phyloP scores from a whole-genome alignment of 2,329 filamentous ascomycete species.

The Fusarium goolgardi region DNA sequence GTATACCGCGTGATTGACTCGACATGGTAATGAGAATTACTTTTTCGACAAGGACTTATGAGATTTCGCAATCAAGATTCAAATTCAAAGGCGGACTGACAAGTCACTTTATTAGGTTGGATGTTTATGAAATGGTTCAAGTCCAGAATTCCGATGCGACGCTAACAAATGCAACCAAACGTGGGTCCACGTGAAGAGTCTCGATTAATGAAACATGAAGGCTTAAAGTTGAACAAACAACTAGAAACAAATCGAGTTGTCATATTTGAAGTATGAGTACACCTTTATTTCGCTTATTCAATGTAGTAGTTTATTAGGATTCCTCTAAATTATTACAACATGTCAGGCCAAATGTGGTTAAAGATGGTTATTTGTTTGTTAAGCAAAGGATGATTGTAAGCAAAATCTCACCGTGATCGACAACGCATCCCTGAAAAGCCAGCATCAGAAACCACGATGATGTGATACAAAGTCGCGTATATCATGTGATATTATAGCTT shows the following conservation, averaged over 20 bases:
- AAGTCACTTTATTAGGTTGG: background rate
- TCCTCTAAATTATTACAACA: background rate
- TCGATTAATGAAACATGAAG: conserved; percentile 1
- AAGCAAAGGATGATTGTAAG: background rate
- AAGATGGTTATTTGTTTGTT: background rate
- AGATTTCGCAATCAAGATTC: background rate
- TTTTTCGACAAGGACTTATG: background rate
- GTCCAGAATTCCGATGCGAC: conserved; percentile 5
- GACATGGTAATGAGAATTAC: conserved; percentile 52
- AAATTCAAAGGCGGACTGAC: background rate
- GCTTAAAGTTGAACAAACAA: background rate
- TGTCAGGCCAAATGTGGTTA: background rate
- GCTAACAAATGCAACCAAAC: conserved; percentile 17
- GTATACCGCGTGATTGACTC: conserved; percentile 61
- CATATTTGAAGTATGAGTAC: background rate
- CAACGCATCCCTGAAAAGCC: background rate
- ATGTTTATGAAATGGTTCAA: conserved; percentile 3
- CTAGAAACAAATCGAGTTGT: background rate
- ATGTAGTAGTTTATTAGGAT: background rate
- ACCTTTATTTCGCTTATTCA: background rate
- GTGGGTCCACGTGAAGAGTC: conserved; percentile 18
- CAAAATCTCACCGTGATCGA: conserved; percentile 6
- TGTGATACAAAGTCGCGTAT: background rate
- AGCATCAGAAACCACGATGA: background rate
- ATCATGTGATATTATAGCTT: conserved; percentile 29